Percentiles rank a stretch among this genome's conserved stretches.
Evolutionary conservation across 2,329 filamentous ascomycete genomes (phyloP).

Genomic region (Ustulina deusta): DNA sequence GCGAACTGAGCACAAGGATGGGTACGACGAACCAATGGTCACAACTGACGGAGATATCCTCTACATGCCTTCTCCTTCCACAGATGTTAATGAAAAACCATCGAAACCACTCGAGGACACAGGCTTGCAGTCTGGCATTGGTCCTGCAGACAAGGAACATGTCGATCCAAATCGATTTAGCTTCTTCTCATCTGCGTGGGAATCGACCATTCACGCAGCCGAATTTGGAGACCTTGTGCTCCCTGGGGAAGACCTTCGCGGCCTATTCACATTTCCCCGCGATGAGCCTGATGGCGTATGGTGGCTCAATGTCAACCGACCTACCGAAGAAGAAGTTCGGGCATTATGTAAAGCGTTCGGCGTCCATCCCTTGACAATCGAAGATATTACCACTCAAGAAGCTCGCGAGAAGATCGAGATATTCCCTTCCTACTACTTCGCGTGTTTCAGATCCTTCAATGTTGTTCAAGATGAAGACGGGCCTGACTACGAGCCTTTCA

Average conservation of each 20-base stretch:
- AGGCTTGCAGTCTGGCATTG: conserved; percentile 24
- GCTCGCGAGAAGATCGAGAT: conserved; percentile 98
- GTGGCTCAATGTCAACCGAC: conserved; percentile 96
- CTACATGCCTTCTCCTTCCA: conserved; percentile 63
- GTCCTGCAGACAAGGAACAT: conserved; percentile 53
- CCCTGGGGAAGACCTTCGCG: conserved; percentile 88
- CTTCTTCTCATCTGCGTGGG: conserved; percentile 95
- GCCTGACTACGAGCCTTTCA: conserved; percentile 91
- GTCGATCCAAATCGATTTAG: conserved; percentile 85
- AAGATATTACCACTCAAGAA: conserved; percentile 96
- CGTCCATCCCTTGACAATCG: conserved; percentile 93
- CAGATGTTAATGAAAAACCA: conserved; percentile 62
- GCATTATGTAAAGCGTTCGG: conserved; percentile 94
- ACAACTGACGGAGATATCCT: conserved; percentile 70
- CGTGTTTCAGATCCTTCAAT: conserved; percentile 94
- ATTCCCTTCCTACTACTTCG: conserved; percentile 97
- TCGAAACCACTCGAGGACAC: conserved; percentile 47
- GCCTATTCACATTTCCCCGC: conserved; percentile 79
- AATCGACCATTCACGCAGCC: conserved; percentile 90
- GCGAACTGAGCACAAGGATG: conserved; percentile 56
- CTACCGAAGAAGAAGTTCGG: conserved; percentile 87
- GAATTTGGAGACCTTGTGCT: conserved; percentile 90
- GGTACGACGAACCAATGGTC: conserved; percentile 52
- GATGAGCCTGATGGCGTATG: conserved; percentile 84
- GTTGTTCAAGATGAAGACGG: conserved; percentile 80